These are phyloP conservation scores for Amanita subjunquillea DNA, from an alignment of 768 basidiomycete species.

Conservation along the genomic window DNA sequence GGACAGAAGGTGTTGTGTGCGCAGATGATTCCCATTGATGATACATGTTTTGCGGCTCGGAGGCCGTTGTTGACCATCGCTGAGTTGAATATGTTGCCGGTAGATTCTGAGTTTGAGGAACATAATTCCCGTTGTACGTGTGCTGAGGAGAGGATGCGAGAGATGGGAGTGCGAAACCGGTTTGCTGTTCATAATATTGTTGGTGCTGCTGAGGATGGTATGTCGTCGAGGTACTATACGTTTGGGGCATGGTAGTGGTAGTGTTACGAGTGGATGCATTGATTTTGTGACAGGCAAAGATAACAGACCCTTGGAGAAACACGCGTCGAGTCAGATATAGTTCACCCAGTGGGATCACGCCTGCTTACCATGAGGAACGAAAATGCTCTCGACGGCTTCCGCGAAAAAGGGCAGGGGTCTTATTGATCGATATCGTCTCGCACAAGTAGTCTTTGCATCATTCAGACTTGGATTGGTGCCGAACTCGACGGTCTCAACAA, in stretches of 20 bases:
- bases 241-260: slow-evolving; percentile 35
- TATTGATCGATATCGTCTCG: slow-evolving; percentile 69
- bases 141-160: slow-evolving; percentile 22
- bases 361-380: slow-evolving; percentile 77
- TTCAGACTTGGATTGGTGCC: slow-evolving; percentile 39
- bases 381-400: slow-evolving; percentile 75
- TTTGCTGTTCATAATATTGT: slow-evolving; percentile 31
- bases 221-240: slow-evolving; percentile 23
- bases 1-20: slow-evolving; percentile 19
- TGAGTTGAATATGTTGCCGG: slow-evolving; percentile 26
- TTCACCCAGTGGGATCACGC: slow-evolving; percentile 13
- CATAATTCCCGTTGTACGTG: slow-evolving; percentile 22
- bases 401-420: slow-evolving; percentile 51
- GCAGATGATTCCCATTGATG: slow-evolving; percentile 20
- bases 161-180: slow-evolving; percentile 31
- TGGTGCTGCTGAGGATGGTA: slow-evolving; percentile 26
- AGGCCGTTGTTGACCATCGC: slow-evolving; percentile 29
- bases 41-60: slow-evolving; percentile 15
- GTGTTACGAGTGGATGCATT: slow-evolving; percentile 31
- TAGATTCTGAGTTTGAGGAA: slow-evolving; percentile 20
- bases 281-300: slow-evolving; percentile 68
- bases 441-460: slow-evolving; percentile 80
- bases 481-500: slow-evolving; percentile 63
- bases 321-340: slow-evolving; percentile 20
- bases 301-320: slow-evolving; percentile 44